phyloP scores from a whole-genome alignment of 192 early-diverging fungal genomes.

The Backusella parvicylindrica region DNA sequence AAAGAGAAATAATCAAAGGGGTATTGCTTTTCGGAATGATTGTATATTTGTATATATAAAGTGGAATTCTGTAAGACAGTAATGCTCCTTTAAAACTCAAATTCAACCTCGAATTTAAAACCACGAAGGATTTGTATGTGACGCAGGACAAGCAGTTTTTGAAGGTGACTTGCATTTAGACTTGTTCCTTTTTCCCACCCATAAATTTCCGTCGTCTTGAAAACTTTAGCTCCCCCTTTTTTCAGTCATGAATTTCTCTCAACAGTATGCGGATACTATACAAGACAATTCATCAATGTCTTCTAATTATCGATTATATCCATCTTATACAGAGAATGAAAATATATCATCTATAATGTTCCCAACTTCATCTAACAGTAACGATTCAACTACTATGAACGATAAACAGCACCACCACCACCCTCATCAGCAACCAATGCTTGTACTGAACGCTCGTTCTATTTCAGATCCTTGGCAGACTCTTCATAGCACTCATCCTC shows the following conservation, averaged over 20 bases:
- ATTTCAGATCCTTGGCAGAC: background rate
- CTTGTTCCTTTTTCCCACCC: slow-evolving; percentile 2
- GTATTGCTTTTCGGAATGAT: background rate
- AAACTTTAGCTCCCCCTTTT: slow-evolving; percentile 5
- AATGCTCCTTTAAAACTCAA: slow-evolving; percentile 1
- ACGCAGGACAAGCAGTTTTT: slow-evolving; percentile 2
- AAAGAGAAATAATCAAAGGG: background rate
- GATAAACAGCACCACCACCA: background rate
- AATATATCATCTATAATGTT: background rate
- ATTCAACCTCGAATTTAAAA: background rate
- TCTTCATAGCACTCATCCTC: background rate
- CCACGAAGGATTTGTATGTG: background rate
- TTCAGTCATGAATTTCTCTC: slow-evolving; percentile 5
- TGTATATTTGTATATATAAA: background rate
- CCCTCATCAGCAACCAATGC: background rate
- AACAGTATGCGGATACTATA: slow-evolving; percentile 5
- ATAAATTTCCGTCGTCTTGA: slow-evolving; percentile 6
- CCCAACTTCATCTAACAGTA: background rate
- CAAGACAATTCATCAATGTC: background rate
- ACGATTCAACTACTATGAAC: background rate
- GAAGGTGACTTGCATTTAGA: slow-evolving; percentile 1
- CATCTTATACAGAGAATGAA: background rate
- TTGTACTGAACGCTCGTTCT: background rate
- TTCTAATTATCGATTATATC: slow-evolving; percentile 4
- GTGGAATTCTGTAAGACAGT: slow-evolving; percentile 5